phyloP scores from a whole-genome alignment of 2,329 filamentous ascomycete genomes.

The Bipolaris zeicola region DNA sequence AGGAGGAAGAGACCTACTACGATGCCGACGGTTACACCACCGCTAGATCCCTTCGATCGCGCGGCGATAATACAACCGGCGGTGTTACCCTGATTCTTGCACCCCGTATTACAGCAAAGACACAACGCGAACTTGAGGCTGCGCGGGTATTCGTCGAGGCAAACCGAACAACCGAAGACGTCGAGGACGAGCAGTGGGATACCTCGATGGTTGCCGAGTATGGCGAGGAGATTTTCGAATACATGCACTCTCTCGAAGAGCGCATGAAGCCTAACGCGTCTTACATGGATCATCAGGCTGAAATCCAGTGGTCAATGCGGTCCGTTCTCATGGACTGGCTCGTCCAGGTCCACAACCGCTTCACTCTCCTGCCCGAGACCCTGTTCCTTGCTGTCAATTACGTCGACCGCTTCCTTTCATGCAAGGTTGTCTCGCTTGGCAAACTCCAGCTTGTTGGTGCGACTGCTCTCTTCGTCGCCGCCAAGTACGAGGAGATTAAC shows the following conservation, averaged over 20 bases:
- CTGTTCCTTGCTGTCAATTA: slow-evolving; percentile 95
- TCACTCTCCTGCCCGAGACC: slow-evolving; percentile 89
- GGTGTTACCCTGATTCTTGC: slow-evolving; percentile 70
- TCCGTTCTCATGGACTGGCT: slow-evolving; percentile 98
- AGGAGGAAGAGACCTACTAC: slow-evolving; percentile 77
- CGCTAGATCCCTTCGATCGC: slow-evolving; percentile 77
- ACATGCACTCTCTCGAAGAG: slow-evolving; percentile 89
- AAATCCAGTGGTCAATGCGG: slow-evolving; percentile 99
- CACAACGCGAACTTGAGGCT: slow-evolving; percentile 73
- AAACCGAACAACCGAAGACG: slow-evolving; percentile 71
- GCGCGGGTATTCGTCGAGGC: slow-evolving; percentile 70
- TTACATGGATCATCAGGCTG: slow-evolving; percentile 97
- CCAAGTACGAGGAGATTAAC: slow-evolving; percentile 99
- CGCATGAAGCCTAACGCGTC: slow-evolving; percentile 83
- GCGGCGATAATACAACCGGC: slow-evolving; percentile 73
- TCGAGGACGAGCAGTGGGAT: slow-evolving; percentile 89
- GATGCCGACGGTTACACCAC: slow-evolving; percentile 74
- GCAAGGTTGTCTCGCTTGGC: slow-evolving; percentile 91
- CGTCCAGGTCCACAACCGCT: slow-evolving; percentile 92
- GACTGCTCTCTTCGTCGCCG: slow-evolving; percentile 91
- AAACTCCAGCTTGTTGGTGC: slow-evolving; percentile 96
- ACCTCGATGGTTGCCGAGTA: slow-evolving; percentile 98
- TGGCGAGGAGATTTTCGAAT: slow-evolving; percentile 90
- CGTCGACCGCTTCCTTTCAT: slow-evolving; percentile 93
- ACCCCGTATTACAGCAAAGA: slow-evolving; percentile 72